A percentile compares a stretch with the other conserved stretches of the same genome.
Evolutionary conservation across 106 monocot genomes (phyloP).

Genomic region (Dioscorea alata): DNA sequence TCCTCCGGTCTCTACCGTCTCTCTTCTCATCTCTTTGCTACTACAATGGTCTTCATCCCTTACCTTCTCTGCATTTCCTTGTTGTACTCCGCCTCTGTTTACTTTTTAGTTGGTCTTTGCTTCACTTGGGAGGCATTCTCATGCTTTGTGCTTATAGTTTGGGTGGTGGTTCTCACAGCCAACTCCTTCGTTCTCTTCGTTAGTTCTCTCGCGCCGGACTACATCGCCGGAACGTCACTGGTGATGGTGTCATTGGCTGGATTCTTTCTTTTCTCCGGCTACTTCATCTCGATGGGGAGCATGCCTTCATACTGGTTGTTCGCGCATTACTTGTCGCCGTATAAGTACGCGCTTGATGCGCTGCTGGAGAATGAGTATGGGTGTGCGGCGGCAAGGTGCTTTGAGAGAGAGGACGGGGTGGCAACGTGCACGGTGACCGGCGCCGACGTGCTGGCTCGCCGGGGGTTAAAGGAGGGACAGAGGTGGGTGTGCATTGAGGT

Average conservation of each 20-base stretch:
- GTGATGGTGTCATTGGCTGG: constrained; percentile 78
- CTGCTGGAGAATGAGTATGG: constrained; percentile 82
- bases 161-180: constrained; percentile 81
- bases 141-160: constrained; percentile 60
- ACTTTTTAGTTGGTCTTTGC: constrained; percentile 95
- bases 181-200: constrained; percentile 93
- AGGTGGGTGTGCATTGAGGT: constrained; percentile 73
- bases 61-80: constrained; percentile 69
- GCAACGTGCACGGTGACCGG: constrained; percentile 49
- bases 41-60: constrained; percentile 85
- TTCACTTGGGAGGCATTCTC: constrained; percentile 49
- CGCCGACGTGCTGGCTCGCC: constrained; percentile 47
- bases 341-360: constrained; percentile 86
- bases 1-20: constrained; percentile 84
- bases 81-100: constrained; percentile 64
- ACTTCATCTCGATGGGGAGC: constrained; percentile 73
- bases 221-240: constrained; percentile 86
- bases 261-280: constrained; percentile 96
- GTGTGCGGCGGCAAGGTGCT: constrained; percentile 63
- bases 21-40: constrained; percentile 77
- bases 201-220: constrained; percentile 82
- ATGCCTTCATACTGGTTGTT: constrained; percentile 87
- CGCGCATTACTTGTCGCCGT: constrained; percentile 84
- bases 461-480: constrained; percentile 43
- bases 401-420: constrained; percentile 29